These are phyloP conservation scores for Tolypocladium endophyticum DNA, from an alignment of 2,329 filamentous ascomycete species.

Conservation along the genomic window DNA sequence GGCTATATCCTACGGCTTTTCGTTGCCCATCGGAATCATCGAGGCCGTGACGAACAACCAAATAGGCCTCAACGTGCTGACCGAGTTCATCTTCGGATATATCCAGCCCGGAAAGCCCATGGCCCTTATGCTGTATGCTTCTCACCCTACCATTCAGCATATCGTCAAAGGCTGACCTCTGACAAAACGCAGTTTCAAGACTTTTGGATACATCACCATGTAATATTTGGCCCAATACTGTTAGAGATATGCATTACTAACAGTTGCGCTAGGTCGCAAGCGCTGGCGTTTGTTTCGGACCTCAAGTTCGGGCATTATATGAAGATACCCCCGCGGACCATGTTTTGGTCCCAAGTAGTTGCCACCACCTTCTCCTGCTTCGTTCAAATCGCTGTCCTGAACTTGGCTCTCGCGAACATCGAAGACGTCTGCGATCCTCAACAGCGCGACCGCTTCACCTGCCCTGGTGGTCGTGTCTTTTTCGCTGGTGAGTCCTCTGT, in stretches of 20 bases:
- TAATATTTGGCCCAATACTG: conserved; percentile 2
- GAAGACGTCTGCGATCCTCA: conserved; percentile 49
- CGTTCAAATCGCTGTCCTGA: conserved; percentile 54
- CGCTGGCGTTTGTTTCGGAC: conserved; percentile 53
- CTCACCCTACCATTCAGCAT: not conserved
- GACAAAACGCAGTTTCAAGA: conserved; percentile 41
- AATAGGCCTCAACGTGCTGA: conserved; percentile 64
- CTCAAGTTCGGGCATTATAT: conserved; percentile 67
- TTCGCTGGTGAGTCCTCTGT: conserved; percentile 38
- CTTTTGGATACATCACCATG: conserved; percentile 53
- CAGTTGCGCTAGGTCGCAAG: conserved; percentile 35
- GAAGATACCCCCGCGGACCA: conserved; percentile 56
- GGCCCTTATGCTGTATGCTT: conserved; percentile 57
- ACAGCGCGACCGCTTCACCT: conserved; percentile 50
- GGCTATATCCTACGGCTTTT: conserved; percentile 51
- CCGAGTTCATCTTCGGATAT: conserved; percentile 65
- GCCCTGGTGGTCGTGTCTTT: conserved; percentile 53
- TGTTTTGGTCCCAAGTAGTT: conserved; percentile 56
- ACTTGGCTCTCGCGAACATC: conserved; percentile 51
- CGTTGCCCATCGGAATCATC: conserved; percentile 59
- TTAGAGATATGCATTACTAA: not conserved
- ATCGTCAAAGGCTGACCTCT: not conserved
- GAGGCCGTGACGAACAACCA: conserved; percentile 61
- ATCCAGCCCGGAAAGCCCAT: conserved; percentile 63
- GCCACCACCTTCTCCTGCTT: conserved; percentile 57